Percentiles rank a stretch among this genome's conserved stretches.
These are phyloP conservation scores for Asclepias syriaca DNA, from an alignment of 257 asterid genomes.

Conservation along the genomic window DNA sequence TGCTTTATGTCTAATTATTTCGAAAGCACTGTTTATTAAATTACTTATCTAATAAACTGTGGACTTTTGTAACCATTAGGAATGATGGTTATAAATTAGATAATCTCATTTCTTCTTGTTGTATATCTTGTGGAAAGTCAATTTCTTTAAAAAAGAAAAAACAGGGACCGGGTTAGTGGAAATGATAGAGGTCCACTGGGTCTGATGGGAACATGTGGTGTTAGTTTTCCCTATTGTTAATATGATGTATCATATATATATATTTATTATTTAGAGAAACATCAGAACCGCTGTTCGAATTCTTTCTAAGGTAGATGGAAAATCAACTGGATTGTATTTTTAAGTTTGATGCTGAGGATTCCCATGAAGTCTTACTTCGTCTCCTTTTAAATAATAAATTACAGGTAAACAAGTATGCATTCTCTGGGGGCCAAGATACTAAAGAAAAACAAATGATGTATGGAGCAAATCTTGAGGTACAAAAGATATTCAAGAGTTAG, in stretches of 20 bases:
- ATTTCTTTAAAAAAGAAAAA: not conserved
- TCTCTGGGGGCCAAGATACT: conserved; percentile 96
- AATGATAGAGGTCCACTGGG: not conserved
- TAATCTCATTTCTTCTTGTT: not conserved
- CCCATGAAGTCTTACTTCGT: not conserved
- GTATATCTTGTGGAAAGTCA: not conserved
- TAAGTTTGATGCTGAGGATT: not conserved
- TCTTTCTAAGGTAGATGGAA: not conserved
- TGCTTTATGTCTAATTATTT: not conserved
- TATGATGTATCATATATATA: not conserved
- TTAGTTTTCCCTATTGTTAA: not conserved
- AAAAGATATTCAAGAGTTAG: not conserved
- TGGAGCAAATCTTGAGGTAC: conserved; percentile 97
- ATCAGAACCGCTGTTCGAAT: not conserved
- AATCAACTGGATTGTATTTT: not conserved
- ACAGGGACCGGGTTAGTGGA: not conserved
- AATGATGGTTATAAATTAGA: not conserved
- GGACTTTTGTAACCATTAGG: no score
- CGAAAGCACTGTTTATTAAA: not conserved
- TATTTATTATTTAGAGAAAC: not conserved
- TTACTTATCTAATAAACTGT: not conserved
- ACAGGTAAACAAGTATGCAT: conserved; percentile 82
- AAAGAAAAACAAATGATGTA: conserved; percentile 73
- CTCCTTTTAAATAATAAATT: not conserved
- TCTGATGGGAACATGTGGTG: not conserved